These are phyloP conservation scores for Erythrobasidium hasegawianum DNA, from an alignment of 1,284 basidiomycete genomes.

Conservation along the genomic window DNA sequence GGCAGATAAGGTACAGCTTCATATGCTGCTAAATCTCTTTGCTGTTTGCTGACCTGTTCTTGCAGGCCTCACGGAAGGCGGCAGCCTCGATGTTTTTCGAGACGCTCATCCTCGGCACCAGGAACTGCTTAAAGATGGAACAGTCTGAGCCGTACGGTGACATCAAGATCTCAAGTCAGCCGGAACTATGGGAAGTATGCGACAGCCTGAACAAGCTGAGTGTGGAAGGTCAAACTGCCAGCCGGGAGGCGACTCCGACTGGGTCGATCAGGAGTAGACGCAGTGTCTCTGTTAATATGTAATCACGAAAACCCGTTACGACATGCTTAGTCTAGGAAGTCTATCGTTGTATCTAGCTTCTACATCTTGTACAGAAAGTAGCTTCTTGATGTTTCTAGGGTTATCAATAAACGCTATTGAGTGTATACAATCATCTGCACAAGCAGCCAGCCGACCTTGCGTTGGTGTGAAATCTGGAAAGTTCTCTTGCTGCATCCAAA, in stretches of 20 bases:
- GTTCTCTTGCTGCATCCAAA: no score
- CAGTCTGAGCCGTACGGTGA: conserved; percentile 71
- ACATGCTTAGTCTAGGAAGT: no score
- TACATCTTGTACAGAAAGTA: no score
- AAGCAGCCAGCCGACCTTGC: no score
- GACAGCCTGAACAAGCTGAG: conserved; percentile 27
- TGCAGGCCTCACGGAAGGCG: conserved; percentile 77
- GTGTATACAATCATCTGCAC: no score
- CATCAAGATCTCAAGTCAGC: conserved; percentile 77
- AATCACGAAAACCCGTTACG: no score
- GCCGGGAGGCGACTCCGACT: background rate
- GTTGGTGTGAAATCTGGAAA: no score
- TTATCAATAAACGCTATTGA: no score
- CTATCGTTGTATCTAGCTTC: no score
- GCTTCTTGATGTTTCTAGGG: no score
- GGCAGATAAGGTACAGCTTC: conserved; percentile 62
- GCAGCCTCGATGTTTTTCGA: conserved; percentile 98
- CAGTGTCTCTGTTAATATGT: no score
- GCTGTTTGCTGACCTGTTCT: background rate
- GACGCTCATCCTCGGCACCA: conserved; percentile 84
- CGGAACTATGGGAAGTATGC: conserved; percentile 58
- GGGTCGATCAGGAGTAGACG: no score
- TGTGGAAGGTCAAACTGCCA: background rate
- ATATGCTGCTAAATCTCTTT: background rate
- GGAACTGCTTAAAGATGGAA: conserved; percentile 76